Base-by-base conservation (phyloP, 2,329 filamentous ascomycete genomes). In the Calonectria hongkongensis region DNA sequence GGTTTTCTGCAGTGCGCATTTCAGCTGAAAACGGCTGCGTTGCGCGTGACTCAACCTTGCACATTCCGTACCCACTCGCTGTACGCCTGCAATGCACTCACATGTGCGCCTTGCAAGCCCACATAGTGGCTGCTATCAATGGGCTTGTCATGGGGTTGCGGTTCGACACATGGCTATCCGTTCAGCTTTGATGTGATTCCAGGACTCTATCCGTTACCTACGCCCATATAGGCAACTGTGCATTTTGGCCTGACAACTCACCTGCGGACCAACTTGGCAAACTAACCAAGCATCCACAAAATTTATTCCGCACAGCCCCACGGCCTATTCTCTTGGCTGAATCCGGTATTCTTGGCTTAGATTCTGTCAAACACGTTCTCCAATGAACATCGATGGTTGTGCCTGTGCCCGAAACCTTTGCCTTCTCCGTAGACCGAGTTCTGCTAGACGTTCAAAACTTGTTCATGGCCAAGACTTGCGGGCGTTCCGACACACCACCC, bases 11-110 rank as follows among this genome's bases (percentile, higher is more conserved):
- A 63, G 28, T 33, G 3, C 28, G 28, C 41, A 60, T 47, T 62
- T 41, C 25, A 41, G 47, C 48, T 66, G 36, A 28, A 66, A 66
- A 54, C 12, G 36, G 33, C 21, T 43, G 30, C 27, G 63, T 36
- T 48, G 48, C 64, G 64, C 36, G 64, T 66, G 64, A 54, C 64
- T 36, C n/a, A n/a, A 25, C 45, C n/a, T 9, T 13, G 45, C n/a
- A 25, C 10, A 21, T 21, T 10, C 1, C 25, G 21, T 48, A 13
- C 25, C 39, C 25, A 28, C 16, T 45, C 21, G 41, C 41, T 33
- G 16, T 33, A 10, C 36, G 4, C 7, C 58, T 25, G 39, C 9
- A 18, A 27, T 13, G 41, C 58, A 21, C 58, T 63, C 58, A n/a
- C 36, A 13, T 63, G 58, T 45, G 39, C 41, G 41, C 41, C 28